Evolutionary conservation across 768 basidiomycete genomes (phyloP), one percentile per base, ranked within the genome.

Genomic region (Terana coerulea): DNA sequence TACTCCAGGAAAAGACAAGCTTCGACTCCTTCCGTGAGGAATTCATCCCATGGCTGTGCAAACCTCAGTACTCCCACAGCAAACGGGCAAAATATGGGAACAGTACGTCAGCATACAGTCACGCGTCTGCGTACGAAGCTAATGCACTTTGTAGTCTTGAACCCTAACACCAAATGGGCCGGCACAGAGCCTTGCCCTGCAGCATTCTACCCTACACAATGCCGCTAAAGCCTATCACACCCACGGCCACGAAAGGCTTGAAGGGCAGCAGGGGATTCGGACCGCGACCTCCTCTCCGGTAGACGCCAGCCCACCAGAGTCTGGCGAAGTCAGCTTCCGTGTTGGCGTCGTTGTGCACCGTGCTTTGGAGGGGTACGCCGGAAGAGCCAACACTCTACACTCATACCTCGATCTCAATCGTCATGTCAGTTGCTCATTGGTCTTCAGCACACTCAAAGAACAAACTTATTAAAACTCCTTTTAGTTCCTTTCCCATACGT

Each of bases 11-110:
- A 53, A 90, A 89, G 60, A 70, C 69, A 4, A 77, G 83, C 58
- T 75, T 94, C 35, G 85, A 91, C 45, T 95, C 93, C 14, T 75
- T 98, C 46, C 78, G 88, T 45, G 88, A 95, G 65, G 92, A 97
- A 53, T 90, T 97, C 61, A 65, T 98, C 10, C 95, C 95, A 0
- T 97, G 93, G 91, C 64, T 97, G 49, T 88, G 91, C 70, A 93
- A 91, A 64, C 71, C 89, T 5, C 88, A 90, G 55, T 92, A 92
- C 64, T 84, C 84, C 52, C 70, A 72, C 9, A 73, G 75, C 14
- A 84, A 81, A 59, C 72, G 73, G 56, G 68, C 66, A 41, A 86
- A 82, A 67, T 88, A 88, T 56, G 77, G 72, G 28, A 67, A 70
- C 54, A 68, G 88, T 87, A 62, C 53, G 67, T 53, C n/a, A 19